These are phyloP conservation scores for Penicillium sp. DNA, from an alignment of 2,329 filamentous ascomycete genomes.

Conservation along the genomic window DNA sequence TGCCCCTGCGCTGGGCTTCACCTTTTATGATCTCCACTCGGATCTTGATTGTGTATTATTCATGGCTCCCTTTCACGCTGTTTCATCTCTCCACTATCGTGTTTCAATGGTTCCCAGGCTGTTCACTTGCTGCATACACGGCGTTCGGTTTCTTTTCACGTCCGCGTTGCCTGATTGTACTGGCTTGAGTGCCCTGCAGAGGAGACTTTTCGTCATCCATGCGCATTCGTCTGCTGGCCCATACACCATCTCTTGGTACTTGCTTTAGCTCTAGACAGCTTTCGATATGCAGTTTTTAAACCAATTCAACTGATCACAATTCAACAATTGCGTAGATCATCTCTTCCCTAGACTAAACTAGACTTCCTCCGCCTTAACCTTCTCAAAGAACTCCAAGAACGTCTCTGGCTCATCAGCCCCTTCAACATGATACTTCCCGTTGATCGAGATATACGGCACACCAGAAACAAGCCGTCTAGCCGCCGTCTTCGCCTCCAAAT, in stretches of 20 bases:
- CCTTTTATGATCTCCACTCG: not conserved
- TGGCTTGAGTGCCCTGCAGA: not conserved
- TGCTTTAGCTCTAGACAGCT: not conserved
- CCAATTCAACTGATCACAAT: too few species aligned
- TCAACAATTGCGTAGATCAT: too few species aligned
- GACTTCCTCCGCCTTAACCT: constrained; percentile 52
- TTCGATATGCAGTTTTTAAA: not conserved
- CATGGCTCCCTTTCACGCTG: not conserved
- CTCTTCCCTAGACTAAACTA: not conserved
- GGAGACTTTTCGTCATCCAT: not conserved
- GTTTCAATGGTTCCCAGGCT: not conserved
- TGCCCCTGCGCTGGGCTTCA: not conserved
- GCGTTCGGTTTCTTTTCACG: not conserved
- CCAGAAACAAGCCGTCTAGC: constrained; percentile 61
- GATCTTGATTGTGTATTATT: not conserved
- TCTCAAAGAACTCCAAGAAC: constrained; percentile 68
- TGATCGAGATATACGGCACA: constrained; percentile 75
- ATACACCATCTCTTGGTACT: not conserved
- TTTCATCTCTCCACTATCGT: not conserved
- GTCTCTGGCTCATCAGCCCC: constrained; percentile 71
- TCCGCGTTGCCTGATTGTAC: not conserved
- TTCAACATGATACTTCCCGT: constrained; percentile 66
- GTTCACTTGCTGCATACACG: not conserved
- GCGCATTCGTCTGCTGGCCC: not conserved
- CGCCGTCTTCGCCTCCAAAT: constrained; percentile 57